Evolutionary conservation across 169 alveolate genomes (phyloP), one percentile per base, ranked within the genome.

Genomic region (Cryptosporidium sp.): DNA sequence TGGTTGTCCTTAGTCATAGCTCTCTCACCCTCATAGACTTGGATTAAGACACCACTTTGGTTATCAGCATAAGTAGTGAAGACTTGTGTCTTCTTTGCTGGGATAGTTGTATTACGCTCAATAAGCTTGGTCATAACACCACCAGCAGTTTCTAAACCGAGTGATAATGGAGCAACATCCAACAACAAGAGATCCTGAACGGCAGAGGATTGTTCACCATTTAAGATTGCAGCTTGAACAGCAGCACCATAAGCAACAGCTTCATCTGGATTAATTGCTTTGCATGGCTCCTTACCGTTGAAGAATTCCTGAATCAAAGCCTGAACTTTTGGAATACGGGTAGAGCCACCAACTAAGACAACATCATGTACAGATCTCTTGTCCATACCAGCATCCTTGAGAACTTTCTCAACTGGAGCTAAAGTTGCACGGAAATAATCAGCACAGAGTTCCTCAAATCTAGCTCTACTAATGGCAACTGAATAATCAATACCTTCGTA

Each of bases 221-320:
- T 94, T 45, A 95, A 91, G 69, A 95, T 96, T 75, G 99, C 99
- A 2, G 98, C 99, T 93, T 97, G 98, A 75, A 97, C 97, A 0
- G 99, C 98, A 26, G 99, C 99, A 74, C 99, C 99, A 93, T 96
- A 97, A 4, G 99, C 99, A 41, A 97, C 99, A 41, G 99, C 99
- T 93, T 97, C 99, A 84, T 97, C 99, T 10, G 99, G 99, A 92
- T 97, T 96, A 71, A 97, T 94, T 69, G 97, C 98, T 48, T 95
- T 95, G 93, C 95, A 94, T 41, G 97, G 97, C 91, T 97, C 98
- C 91, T 96, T 96, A 84, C 98, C 96, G 86, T 95, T 94, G 94
- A 97, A 97, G 97, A 95, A 96, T 62, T 96, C 98, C 94, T 95
- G 95, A 80, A 97, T 95, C 50, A 97, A 92, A 85, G 95, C 91